phyloP scores from a whole-genome alignment of 192 early-diverging fungal species.

The Rhizophagus sp. region DNA sequence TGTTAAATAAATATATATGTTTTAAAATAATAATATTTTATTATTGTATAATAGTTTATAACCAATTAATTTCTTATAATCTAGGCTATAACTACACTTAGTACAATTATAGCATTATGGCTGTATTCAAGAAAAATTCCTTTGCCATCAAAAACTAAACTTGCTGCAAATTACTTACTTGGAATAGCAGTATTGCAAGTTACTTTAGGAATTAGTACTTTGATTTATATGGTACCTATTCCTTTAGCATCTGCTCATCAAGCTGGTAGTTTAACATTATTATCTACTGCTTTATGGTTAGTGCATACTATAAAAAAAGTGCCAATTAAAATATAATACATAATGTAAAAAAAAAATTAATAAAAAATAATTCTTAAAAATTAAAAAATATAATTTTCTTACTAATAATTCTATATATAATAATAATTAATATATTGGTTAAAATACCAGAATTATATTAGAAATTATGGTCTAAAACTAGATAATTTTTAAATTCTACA shows the following conservation, averaged over 20 bases:
- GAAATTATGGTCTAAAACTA: too few species aligned
- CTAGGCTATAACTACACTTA: slow-evolving; percentile 81
- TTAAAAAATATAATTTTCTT: too few species aligned
- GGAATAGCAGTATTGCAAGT: slow-evolving; percentile 76
- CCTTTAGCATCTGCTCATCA: slow-evolving; percentile 94
- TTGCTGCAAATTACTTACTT: slow-evolving; percentile 76
- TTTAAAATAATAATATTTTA: too few species aligned
- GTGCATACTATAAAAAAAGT: slow-evolving; percentile 67
- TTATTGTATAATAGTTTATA: too few species aligned
- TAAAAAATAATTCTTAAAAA: too few species aligned
- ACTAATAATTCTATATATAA: too few species aligned
- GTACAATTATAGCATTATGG: slow-evolving; percentile 73
- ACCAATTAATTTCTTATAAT: too few species aligned
- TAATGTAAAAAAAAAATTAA: too few species aligned
- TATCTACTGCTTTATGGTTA: slow-evolving; percentile 79
- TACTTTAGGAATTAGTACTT: slow-evolving; percentile 87
- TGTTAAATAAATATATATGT: slow-evolving; percentile 10
- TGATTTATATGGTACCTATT: slow-evolving; percentile 93
- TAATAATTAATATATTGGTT: too few species aligned
- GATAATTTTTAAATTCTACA: too few species aligned
- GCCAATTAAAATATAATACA: slow-evolving; percentile 35
- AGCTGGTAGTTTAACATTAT: slow-evolving; percentile 83
- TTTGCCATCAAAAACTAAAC: slow-evolving; percentile 65
- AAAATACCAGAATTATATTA: too few species aligned
- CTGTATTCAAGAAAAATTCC: slow-evolving; percentile 68